These are phyloP conservation scores for Fomitopsis betulina DNA, from an alignment of 1,284 basidiomycete species.

Conservation along the genomic window DNA sequence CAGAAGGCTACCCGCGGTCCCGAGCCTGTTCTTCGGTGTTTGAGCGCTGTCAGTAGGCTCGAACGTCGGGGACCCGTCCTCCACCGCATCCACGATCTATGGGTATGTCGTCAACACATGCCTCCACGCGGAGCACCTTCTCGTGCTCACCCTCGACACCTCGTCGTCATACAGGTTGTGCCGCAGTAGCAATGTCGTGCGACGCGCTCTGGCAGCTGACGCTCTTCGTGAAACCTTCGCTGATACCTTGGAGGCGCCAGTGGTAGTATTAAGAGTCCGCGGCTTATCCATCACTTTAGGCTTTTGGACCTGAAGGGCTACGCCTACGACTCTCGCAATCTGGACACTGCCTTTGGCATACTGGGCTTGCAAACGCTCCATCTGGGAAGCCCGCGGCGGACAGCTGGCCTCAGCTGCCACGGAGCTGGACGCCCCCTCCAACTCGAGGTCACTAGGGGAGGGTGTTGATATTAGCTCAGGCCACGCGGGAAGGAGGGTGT, in stretches of 20 bases:
- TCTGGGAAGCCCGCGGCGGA: slow-evolving; percentile 11
- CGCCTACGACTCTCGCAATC: not conserved
- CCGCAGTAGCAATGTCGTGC: slow-evolving; percentile 18
- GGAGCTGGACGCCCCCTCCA: not conserved
- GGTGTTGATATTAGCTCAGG: slow-evolving; percentile 8
- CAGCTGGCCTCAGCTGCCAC: slow-evolving; percentile 3
- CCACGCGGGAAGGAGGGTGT: slow-evolving; percentile 15
- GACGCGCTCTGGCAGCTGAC: slow-evolving; percentile 15
- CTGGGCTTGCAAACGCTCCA: not conserved
- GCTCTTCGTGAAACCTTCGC: slow-evolving; percentile 15
- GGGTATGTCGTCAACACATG: not conserved
- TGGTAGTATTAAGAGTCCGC: not conserved
- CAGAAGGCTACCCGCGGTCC: slow-evolving; percentile 16
- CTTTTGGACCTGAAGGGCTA: not conserved
- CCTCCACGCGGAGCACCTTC: not conserved
- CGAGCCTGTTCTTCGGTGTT: slow-evolving; percentile 8
- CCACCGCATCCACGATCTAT: slow-evolving; percentile 17
- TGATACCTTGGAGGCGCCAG: not conserved
- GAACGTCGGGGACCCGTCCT: slow-evolving; percentile 17
- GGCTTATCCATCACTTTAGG: not conserved
- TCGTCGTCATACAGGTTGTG: slow-evolving; percentile 15
- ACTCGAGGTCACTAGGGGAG: slow-evolving; percentile 6
- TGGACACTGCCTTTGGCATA: not conserved
- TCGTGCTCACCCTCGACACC: slow-evolving; percentile 15
- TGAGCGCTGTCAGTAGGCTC: not conserved